Percentiles rank a stretch among this genome's conserved stretches.
These are phyloP conservation scores for Sporothrix sp. DNA, from an alignment of 2,329 filamentous ascomycete genomes.

Conservation along the genomic window DNA sequence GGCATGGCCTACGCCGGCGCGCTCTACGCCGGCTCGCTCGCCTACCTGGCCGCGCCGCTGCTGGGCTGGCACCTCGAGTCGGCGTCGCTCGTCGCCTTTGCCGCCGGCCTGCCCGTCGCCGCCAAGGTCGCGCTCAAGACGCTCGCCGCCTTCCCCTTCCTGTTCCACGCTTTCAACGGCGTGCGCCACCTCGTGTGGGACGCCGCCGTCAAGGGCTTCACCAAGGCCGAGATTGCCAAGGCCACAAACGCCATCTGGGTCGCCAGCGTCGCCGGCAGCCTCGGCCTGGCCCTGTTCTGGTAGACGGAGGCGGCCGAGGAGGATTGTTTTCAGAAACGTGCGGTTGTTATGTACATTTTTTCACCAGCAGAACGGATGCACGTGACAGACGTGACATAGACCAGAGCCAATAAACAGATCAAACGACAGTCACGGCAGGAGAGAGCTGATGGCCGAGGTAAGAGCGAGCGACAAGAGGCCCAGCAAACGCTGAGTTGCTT, in stretches of 20 bases:
- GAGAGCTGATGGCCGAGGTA: no score
- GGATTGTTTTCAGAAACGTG: no score
- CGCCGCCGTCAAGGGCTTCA: constrained; percentile 37
- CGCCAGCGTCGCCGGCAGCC: constrained; percentile 32
- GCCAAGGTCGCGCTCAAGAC: constrained; percentile 50
- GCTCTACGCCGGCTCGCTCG: constrained; percentile 70
- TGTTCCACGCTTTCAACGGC: constrained; percentile 48
- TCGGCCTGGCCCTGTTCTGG: constrained; percentile 38
- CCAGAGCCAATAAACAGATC: no score
- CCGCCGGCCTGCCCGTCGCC: constrained; percentile 48
- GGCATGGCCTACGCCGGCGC: constrained; percentile 60
- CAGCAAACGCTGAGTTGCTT: no score
- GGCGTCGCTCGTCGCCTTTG: constrained; percentile 49
- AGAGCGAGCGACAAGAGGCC: no score
- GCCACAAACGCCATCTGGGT: constrained; percentile 41
- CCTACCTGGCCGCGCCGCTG: constrained; percentile 72
- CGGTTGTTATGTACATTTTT: no score
- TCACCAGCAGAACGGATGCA: no score
- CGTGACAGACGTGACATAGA: no score
- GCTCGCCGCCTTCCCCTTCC: constrained; percentile 47
- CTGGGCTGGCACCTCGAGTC: constrained; percentile 56
- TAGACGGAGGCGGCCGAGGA: not conserved
- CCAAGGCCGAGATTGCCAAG: constrained; percentile 36
- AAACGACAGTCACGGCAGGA: no score
- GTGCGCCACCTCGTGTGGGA: constrained; percentile 46